Evolutionary conservation across 2,329 filamentous ascomycete species (phyloP), one percentile per base, ranked within the genome.

Genomic region (Aquanectria penicillioides): DNA sequence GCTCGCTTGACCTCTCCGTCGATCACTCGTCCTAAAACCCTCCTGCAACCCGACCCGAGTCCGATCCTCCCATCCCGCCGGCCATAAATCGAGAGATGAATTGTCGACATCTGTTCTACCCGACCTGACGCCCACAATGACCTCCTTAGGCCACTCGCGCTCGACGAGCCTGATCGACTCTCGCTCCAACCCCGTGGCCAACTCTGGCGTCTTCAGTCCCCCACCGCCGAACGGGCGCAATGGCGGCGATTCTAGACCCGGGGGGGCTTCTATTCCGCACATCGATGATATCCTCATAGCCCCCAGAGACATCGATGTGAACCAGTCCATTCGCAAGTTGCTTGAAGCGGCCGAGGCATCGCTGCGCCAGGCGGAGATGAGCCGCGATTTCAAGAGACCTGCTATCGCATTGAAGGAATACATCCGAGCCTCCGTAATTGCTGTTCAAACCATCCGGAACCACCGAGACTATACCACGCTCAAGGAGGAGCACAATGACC

Each of bases 381-480:
- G 83, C 55, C 81, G 88, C 57, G 84, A 85, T 60, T 89, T 91
- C 75, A 80, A 85, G 22, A 82, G 87, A 29, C 86, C 88, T 5
- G 93, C 95, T 71, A 75, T 87, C 31, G 94, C 94, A 3, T 89
- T 97, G 53, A 86, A 90, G 64, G 91, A 97, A 61, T 98, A 94
- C 71, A 84, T 98, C 57, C 86, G 89, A 62, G 92, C 94, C 10
- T 93, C 86, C 59, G 88, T 93, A 56, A 90, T 97, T 53, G 85
- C 91, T 12, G 83, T 93, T 47, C 88, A 94, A 54, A 80, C 89
- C 36, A 89, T 98, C 22, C 91, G 92, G 2, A 83, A 82, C 29
- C 93, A 97, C 73, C 86, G 85, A 55, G 91, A 94, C 61, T 96
- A 88, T 73, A 84, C 86, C 23, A 81, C 84, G 48, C 79, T 93